phyloP scores from a whole-genome alignment of 2,329 filamentous ascomycete genomes.

The Diplodia seriata region DNA sequence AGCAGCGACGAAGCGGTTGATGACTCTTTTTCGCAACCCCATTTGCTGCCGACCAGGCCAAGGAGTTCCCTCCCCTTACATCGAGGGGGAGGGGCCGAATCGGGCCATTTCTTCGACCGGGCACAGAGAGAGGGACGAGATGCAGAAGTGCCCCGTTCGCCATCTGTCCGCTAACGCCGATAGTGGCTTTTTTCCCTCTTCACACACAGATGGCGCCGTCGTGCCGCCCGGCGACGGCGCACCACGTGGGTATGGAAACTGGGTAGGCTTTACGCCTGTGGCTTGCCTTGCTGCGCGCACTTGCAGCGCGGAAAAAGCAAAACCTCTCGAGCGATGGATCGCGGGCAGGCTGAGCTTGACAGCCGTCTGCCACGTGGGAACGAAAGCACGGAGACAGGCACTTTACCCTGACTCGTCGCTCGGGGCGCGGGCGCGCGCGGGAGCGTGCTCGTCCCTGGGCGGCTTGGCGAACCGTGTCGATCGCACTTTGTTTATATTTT shows the following conservation, averaged over 20 bases:
- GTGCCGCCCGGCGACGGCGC: no score
- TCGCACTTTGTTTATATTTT: neutral
- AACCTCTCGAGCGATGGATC: neutral
- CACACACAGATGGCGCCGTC: neutral
- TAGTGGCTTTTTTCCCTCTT: neutral
- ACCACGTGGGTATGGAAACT: conserved; percentile 7
- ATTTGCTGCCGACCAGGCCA: no score
- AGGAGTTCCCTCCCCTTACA: no score
- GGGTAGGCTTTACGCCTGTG: conserved; percentile 18
- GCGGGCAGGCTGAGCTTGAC: neutral
- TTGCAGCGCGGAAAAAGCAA: neutral
- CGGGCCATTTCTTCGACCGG: neutral
- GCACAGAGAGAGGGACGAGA: neutral
- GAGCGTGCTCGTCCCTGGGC: neutral
- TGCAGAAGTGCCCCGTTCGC: neutral
- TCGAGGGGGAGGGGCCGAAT: neutral
- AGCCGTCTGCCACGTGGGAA: conserved; percentile 8
- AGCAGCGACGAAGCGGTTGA: no score
- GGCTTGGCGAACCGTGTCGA: conserved; percentile 11
- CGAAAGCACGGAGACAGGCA: neutral
- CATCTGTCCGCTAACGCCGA: neutral
- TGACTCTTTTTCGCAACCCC: no score
- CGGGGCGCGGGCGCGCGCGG: neutral
- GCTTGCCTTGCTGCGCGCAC: neutral
- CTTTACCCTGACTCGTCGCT: neutral